These are phyloP conservation scores for Sugiyamaella grinbergsii DNA, from an alignment of 1,139 yeast genomes.

Conservation along the genomic window DNA sequence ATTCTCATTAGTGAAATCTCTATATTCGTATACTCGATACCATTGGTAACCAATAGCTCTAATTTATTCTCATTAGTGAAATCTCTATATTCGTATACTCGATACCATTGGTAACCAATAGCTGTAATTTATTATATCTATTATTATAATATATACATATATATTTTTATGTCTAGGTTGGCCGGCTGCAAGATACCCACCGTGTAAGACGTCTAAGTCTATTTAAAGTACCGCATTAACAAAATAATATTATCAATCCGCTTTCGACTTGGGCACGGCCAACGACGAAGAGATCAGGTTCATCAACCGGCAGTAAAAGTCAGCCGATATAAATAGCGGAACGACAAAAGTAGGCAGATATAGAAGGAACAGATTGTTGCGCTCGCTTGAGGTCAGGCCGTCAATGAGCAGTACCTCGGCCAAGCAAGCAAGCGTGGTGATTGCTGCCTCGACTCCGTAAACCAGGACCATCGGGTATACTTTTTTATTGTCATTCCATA, in stretches of 20 bases:
- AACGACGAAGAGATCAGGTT: conserved; percentile 12
- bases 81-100: no score
- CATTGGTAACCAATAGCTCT: no score
- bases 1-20: no score
- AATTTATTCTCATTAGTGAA: no score
- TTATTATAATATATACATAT: no score
- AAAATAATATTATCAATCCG: conserved; percentile 4
- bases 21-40: no score
- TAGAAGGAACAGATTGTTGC: conserved; percentile 50
- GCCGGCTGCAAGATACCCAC: no score
- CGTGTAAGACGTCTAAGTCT: no score
- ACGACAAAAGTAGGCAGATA: conserved; percentile 70
- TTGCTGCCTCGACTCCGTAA: conserved; percentile 75
- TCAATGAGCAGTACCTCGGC: conserved; percentile 37
- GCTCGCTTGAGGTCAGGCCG: conserved; percentile 45
- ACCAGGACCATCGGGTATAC: conserved; percentile 57
- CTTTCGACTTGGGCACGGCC: not conserved
- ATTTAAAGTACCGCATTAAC: no score
- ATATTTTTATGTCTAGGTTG: no score
- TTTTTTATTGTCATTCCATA: conserved; percentile 37
- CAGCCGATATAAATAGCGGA: conserved; percentile 60
- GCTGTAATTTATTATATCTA: no score
- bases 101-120: no score
- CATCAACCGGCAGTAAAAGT: conserved; percentile 43
- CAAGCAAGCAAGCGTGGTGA: conserved; percentile 69